Evolutionary conservation across 257 asterid genomes (phyloP).

Genomic region (Solanum gandarillasii): DNA sequence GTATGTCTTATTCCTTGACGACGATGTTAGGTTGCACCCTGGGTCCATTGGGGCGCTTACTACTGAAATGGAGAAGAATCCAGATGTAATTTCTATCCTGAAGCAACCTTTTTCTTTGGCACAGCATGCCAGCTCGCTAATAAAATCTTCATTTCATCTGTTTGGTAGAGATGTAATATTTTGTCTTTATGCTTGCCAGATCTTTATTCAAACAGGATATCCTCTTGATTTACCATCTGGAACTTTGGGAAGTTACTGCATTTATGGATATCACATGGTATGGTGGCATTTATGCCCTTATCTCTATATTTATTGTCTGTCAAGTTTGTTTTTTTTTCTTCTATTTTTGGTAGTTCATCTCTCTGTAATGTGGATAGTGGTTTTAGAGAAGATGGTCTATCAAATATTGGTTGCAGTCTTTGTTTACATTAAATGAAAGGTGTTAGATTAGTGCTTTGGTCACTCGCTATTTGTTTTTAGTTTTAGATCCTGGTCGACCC

Average conservation of each 20-base stretch:
- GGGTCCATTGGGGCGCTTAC: constrained; percentile 96
- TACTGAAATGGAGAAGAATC: constrained; percentile 88
- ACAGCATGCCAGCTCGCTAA: not conserved
- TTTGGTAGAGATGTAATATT: constrained; percentile 1
- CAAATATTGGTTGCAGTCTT: not conserved
- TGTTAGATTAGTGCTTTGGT: not conserved
- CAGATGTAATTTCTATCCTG: constrained; percentile 40
- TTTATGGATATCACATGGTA: constrained; percentile 99
- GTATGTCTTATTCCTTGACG: constrained; percentile 90
- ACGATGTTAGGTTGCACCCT: constrained; percentile 97
- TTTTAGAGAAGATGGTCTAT: not conserved
- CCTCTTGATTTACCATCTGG: constrained; percentile 99
- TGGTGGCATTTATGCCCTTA: constrained; percentile 1
- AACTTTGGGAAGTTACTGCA: constrained; percentile 98
- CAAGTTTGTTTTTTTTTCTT: not conserved
- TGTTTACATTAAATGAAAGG: not conserved
- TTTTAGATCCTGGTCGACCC: not conserved
- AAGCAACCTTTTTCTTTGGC: not conserved
- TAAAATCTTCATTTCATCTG: not conserved
- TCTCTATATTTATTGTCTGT: not conserved
- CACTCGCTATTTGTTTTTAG: not conserved
- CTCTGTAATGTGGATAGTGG: not conserved
- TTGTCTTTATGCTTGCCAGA: constrained; percentile 38
- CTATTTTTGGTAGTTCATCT: not conserved
- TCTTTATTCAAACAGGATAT: constrained; percentile 97